Evolutionary conservation across 164 flowering plant species (phyloP).

Genomic region (Akebia trifoliata): DNA sequence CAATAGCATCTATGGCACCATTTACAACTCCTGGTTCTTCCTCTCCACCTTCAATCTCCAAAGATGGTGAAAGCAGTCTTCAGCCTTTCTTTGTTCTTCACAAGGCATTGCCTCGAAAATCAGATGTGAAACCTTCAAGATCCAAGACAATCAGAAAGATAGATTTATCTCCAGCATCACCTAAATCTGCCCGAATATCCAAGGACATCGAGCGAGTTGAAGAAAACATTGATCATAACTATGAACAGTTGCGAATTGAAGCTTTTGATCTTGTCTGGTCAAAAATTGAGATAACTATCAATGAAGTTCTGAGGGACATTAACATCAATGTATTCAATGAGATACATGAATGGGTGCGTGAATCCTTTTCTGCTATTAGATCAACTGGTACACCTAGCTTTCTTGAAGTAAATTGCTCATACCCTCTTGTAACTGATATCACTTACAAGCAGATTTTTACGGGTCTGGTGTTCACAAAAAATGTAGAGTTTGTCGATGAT

Average conservation of each 20-base stretch:
- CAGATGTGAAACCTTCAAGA: constrained; percentile 19
- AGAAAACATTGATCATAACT: constrained; percentile 9
- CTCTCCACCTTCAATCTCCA: constrained; percentile 2
- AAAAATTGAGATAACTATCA: constrained; percentile 49
- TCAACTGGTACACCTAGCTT: constrained; percentile 25
- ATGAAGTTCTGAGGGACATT: constrained; percentile 52
- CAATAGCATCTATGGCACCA: constrained; percentile 22
- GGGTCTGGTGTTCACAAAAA: constrained; percentile 65
- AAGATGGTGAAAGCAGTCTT: constrained; percentile 30
- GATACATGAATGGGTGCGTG: constrained; percentile 55
- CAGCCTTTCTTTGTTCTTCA: constrained; percentile 86
- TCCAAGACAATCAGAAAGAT: constrained; percentile 40
- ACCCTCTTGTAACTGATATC: constrained; percentile 43
- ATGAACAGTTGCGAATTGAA: constrained; percentile 35
- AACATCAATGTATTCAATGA: constrained; percentile 45
- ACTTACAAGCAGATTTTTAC: constrained; percentile 46
- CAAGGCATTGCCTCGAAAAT: constrained; percentile 42
- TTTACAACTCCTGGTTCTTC: constrained; percentile 21
- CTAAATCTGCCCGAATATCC: constrained; percentile 13
- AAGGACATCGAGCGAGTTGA: constrained; percentile 13
- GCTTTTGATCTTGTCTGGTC: constrained; percentile 67
- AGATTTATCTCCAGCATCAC: constrained; percentile 33
- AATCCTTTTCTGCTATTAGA: constrained; percentile 49
- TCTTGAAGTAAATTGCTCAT: constrained; percentile 31
- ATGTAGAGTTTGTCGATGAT: constrained; percentile 93